Base-by-base conservation (phyloP, 805 yeast species). In the Pichia rugopelliculosa region DNA sequence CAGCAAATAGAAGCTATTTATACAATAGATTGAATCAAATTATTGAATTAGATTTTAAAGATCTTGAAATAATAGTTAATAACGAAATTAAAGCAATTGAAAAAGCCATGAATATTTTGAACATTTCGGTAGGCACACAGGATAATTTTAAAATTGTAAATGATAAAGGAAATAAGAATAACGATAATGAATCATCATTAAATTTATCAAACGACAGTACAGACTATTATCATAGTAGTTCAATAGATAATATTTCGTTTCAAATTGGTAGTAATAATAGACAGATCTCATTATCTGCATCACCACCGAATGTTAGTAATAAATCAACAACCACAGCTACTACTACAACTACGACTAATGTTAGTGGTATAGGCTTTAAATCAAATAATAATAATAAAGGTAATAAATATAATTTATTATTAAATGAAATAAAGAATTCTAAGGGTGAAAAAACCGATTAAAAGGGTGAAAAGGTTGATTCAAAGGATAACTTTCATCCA, bases 381-480 rank as follows among this genome's bases (percentile, higher is more conserved):
- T 11, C 30, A 4, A 17, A 22, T 8, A 27, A 21, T 17, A 42
- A 30, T 30, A 30, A 6, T 30, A 30, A 30, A n/a, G 34, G 34
- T 30, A 30, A 20, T 22, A 46, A 53, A 33, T 50, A 52, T 26
- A 39, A 45, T 22, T 17, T 11, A 11, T 25, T 50, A 9, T 23
- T 47, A 4, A 41, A 36, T 15, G 54, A 49, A 11, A 50, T 61
- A 23, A 57, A 50, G 39, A 53, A 36, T 17, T 54, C 57, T 23
- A 64, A 64, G 49, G 65, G 67, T 1, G 57, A 51, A 5, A 64
- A 64, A 48, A 59, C 56, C 30, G 67, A 64, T 42, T 63, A 41
- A 50, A 23, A 13, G 49, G 65, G 67, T 1, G 57, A 51, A 5
- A 64, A 64, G 47, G 58, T 56, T 34, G 67, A 64, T 42, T 63